Base-by-base conservation (phyloP, 2,329 filamentous ascomycete species). In the Cytospora chrysosperma region DNA sequence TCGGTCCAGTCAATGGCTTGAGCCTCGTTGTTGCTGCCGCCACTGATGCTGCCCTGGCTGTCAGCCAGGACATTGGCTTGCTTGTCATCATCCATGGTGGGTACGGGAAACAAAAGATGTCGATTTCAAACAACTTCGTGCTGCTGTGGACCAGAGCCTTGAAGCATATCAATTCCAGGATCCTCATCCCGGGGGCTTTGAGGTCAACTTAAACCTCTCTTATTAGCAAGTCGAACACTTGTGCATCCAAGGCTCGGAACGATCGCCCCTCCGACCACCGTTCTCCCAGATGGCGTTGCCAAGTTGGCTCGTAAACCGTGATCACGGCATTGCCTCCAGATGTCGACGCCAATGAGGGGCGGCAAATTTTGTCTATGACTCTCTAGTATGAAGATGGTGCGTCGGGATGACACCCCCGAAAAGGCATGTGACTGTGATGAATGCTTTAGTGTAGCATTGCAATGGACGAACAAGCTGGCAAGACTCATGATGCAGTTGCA, bases 1-100 rank as follows among this genome's bases (percentile, higher is more conserved):
- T 52, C 40, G 21, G 64, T 62, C 64, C 64, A 66, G 26, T 66
- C 37, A 40, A 19, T 19, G 2, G 4, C 15, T 6, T 40, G 17
- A 17, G 7, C 17, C 15, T 17, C 37, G 37, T 40, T 30, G 28
- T 30, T 40, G 37, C 37, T 40, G 17, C 37, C 37, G 17, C n/a
- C 37, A 40, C 37, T 40, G 19, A 40, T 19, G 17, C 37, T 40
- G 37, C 37, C 37, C 17, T 40, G 37, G 37, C 37, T 40, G 37
- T n/a, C 37, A 40, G 37, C 37, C 37, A 40, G 4, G 37, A 40
- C 37, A 40, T 40, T 40, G 17, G 15, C 37, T 40, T 40, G 37
- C 19, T 40, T 40, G 19, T 40, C 37, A 40, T 40, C 15, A 40
- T 40, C 15, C 37, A 40, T 40, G 4, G 17, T 40, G 37, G 37